These are phyloP conservation scores for Plenodomus biglobosus DNA, from an alignment of 2,329 filamentous ascomycete genomes.

Conservation along the genomic window DNA sequence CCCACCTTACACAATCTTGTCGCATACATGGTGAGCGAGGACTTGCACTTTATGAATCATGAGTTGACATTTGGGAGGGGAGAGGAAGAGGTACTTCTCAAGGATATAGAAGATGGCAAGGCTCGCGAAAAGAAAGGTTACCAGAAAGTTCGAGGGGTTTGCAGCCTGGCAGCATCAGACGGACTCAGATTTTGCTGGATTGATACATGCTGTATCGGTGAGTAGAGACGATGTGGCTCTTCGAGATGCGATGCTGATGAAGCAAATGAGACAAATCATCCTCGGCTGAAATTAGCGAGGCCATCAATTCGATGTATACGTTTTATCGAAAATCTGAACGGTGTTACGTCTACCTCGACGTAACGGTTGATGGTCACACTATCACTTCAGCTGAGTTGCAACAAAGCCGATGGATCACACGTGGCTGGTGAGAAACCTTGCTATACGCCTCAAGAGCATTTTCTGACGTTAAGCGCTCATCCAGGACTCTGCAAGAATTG, in stretches of 20 bases:
- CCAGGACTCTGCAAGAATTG: slow-evolving; percentile 4
- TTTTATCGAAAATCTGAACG: neutral
- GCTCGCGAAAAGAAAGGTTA: neutral
- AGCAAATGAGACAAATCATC: neutral
- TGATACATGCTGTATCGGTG: slow-evolving; percentile 7
- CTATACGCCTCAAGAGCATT: neutral
- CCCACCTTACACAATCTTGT: slow-evolving; percentile 5
- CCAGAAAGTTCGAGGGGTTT: neutral
- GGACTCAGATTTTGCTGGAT: neutral
- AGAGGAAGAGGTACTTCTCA: neutral
- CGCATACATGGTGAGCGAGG: neutral
- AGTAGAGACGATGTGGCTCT: neutral
- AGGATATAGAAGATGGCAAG: neutral
- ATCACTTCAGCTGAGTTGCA: neutral
- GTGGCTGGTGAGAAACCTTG: neutral
- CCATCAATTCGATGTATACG: slow-evolving; percentile 3
- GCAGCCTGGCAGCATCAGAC: neutral
- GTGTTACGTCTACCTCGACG: neutral
- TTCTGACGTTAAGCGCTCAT: neutral
- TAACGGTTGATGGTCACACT: neutral
- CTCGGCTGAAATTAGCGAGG: slow-evolving; percentile 1
- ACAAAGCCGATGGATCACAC: neutral
- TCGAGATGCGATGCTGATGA: neutral
- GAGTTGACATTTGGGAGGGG: no score
- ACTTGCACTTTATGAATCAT: no score